Conservation (phyloP, 768 basidiomycete species). For the Guyanaporus albipodus region DNA sequence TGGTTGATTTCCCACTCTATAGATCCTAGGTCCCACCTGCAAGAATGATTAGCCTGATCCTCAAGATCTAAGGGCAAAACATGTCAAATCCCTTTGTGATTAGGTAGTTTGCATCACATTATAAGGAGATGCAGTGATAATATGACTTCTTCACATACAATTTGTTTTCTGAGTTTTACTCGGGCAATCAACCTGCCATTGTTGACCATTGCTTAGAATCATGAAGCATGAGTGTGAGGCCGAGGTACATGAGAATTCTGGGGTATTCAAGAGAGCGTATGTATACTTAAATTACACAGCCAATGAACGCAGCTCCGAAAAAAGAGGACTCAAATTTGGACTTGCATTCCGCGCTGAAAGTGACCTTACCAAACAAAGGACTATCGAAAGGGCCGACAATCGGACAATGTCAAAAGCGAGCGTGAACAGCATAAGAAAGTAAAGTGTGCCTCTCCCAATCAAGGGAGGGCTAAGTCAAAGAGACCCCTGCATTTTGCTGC, state of each 20-base stretch:
- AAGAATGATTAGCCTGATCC: too few species aligned
- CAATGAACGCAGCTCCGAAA: constrained; percentile 4
- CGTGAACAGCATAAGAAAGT: background rate
- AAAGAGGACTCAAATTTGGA: constrained; percentile 5
- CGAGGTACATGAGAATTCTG: constrained; percentile 8
- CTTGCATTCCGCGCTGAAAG: constrained; percentile 7
- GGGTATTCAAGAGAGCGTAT: constrained; percentile 17
- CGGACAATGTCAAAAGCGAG: background rate
- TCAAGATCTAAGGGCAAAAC: too few species aligned
- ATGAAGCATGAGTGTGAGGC: background rate
- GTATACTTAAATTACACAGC: constrained; percentile 25
- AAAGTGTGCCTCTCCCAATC: constrained; percentile 6
- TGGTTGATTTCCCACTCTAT: too few species aligned
- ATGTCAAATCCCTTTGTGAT: too few species aligned
- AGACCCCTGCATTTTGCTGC: constrained; percentile 43
- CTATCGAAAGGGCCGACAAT: constrained; percentile 3
- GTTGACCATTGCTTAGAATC: too few species aligned
- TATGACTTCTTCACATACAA: too few species aligned
- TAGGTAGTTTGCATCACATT: too few species aligned
- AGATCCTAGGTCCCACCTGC: too few species aligned
- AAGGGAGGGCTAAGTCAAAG: constrained; percentile 42
- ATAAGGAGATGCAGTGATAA: too few species aligned
- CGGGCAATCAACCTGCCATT: too few species aligned
- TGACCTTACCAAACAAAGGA: background rate
- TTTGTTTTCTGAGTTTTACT: too few species aligned